phyloP scores from a whole-genome alignment of 1,284 basidiomycete genomes.

The Ceratobasidium sp. region DNA sequence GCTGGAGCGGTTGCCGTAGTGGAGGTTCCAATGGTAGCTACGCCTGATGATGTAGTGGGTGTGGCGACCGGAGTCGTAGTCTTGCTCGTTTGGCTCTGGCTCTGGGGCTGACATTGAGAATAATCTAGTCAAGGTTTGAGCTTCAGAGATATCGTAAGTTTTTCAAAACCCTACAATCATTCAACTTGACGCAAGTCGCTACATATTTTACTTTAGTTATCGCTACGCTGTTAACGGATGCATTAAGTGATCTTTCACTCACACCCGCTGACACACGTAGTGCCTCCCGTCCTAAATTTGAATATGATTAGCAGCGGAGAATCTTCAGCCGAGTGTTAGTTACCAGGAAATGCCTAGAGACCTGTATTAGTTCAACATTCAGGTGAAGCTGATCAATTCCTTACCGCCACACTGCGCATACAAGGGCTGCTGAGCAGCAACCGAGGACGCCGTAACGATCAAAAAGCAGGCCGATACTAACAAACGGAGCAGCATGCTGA shows the following conservation, averaged over 20 bases:
- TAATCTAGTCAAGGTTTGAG: constrained; percentile 17
- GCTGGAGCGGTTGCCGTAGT: constrained; percentile 38
- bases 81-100: constrained; percentile 4
- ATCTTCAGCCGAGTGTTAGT: background rate
- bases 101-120: constrained; percentile 40
- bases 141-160: too few species aligned
- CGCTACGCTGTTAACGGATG: too few species aligned
- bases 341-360: constrained; percentile 23
- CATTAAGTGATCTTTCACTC: background rate
- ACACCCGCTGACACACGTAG: constrained; percentile 41
- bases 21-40: constrained; percentile 3
- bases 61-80: constrained; percentile 4
- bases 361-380: too few species aligned
- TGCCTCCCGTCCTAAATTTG: constrained; percentile 35
- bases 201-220: background rate
- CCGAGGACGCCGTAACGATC: background rate
- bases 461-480: constrained; percentile 8
- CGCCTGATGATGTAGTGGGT: background rate
- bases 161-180: constrained; percentile 21
- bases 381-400: background rate
- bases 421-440: constrained; percentile 32
- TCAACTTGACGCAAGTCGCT: constrained; percentile 41
- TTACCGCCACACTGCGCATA: constrained; percentile 43
- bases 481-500: constrained; percentile 14
- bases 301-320: background rate